Conservation (phyloP, 768 basidiomycete species). For the Trametes elegans region DNA sequence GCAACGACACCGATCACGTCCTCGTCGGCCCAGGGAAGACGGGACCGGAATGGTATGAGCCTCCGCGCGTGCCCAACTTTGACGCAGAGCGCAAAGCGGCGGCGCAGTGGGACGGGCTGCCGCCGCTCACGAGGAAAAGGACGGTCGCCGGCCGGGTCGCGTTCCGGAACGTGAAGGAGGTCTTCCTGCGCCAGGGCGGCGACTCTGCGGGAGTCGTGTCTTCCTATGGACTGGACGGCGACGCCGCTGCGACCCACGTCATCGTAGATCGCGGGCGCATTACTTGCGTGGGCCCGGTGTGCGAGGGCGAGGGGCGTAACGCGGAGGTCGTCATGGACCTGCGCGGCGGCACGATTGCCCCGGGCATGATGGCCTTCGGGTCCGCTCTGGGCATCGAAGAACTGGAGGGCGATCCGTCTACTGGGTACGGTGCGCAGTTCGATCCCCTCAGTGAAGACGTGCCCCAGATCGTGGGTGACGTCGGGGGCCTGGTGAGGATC, state of each 20-base stretch:
- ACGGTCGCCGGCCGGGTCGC: conserved; percentile 42
- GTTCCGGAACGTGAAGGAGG: conserved; percentile 60
- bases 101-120: conserved; percentile 68
- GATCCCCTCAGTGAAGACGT: conserved; percentile 50
- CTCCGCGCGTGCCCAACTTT: conserved; percentile 67
- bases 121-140: conserved; percentile 52
- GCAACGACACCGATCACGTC: conserved; percentile 31
- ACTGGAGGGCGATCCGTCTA: conserved; percentile 65
- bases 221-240: conserved; percentile 35
- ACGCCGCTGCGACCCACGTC: conserved; percentile 27
- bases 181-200: conserved; percentile 27
- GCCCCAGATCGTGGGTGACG: conserved; percentile 52
- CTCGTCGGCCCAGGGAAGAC: conserved; percentile 27
- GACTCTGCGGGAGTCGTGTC: conserved; percentile 31
- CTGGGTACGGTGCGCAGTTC: conserved; percentile 61
- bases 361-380: conserved; percentile 72
- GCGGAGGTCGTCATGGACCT: conserved; percentile 58
- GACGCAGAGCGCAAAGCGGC: conserved; percentile 63
- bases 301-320: conserved; percentile 21
- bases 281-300: conserved; percentile 34
- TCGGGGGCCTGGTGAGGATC: conserved; percentile 56
- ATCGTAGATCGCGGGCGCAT: conserved; percentile 41
- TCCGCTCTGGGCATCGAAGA: conserved; percentile 68
- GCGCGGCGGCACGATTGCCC: conserved; percentile 64
- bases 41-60: conserved; percentile 30